Evolutionary conservation across 345 rosid genomes (phyloP).

Genomic region (Diplotaxis tenuifolia): DNA sequence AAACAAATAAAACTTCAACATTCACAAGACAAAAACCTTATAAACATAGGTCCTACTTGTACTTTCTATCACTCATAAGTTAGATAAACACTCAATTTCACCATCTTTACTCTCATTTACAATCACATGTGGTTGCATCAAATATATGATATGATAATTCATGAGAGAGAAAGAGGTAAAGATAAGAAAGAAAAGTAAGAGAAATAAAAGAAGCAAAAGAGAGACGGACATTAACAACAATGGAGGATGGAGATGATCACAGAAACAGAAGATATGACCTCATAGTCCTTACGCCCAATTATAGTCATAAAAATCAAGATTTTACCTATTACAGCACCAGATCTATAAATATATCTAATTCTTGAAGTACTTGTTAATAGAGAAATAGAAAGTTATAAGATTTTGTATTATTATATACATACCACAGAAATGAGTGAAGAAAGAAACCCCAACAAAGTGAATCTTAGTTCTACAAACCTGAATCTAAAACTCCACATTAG

Average conservation of each 20-base stretch:
- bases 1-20: neutral
- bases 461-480: conserved; percentile 43
- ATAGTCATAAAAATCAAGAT: conserved; percentile 33
- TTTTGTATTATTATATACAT: conserved; percentile 3
- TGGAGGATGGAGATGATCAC: conserved; percentile 44
- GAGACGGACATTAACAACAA: conserved; percentile 48
- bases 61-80: conserved; percentile 9
- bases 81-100: conserved; percentile 2
- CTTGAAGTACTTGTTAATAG: conserved; percentile 33
- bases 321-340: conserved; percentile 57
- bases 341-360: conserved; percentile 51
- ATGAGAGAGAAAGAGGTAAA: conserved; percentile 33
- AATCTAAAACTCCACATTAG: conserved; percentile 39
- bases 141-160: conserved; percentile 31
- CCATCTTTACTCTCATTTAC: conserved; percentile 35
- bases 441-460: conserved; percentile 43
- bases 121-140: conserved; percentile 31
- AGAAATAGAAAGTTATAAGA: conserved; percentile 13
- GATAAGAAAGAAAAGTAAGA: conserved; percentile 38
- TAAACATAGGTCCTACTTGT: conserved; percentile 8
- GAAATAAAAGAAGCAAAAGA: conserved; percentile 40
- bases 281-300: conserved; percentile 38
- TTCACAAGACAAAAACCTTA: neutral
- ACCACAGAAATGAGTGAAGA: conserved; percentile 43
- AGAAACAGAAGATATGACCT: conserved; percentile 45